phyloP scores from a whole-genome alignment of 768 basidiomycete genomes.

The Polyporus arcularius region DNA sequence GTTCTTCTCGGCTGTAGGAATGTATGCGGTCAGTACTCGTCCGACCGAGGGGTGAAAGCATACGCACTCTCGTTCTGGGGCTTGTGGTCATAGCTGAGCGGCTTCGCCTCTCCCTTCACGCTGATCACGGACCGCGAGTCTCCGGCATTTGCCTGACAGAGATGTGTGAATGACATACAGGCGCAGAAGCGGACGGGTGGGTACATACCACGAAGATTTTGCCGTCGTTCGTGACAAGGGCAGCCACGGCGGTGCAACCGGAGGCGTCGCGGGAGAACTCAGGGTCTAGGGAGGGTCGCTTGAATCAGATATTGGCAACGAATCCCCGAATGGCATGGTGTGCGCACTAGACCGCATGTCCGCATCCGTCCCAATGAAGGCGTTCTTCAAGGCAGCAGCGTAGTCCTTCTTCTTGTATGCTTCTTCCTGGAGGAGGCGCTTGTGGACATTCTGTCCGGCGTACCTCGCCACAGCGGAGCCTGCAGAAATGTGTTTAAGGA shows the following conservation, averaged over 20 bases:
- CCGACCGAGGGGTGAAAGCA: constrained; percentile 1
- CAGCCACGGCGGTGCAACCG: constrained; percentile 94
- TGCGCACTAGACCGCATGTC: constrained; percentile 80
- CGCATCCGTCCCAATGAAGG: constrained; percentile 94
- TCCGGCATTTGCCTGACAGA: constrained; percentile 87
- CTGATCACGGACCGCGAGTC: constrained; percentile 92
- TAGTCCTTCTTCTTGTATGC: constrained; percentile 72
- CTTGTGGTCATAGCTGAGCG: constrained; percentile 94
- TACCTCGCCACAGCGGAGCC: constrained; percentile 85
- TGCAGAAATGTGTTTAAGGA: constrained; percentile 30
- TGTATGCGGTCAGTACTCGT: constrained; percentile 10
- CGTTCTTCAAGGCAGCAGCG: constrained; percentile 76
- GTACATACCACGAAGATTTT: constrained; percentile 77
- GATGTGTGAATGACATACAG: not conserved
- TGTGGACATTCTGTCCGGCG: constrained; percentile 83
- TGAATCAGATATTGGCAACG: constrained; percentile 17
- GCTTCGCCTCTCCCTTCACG: constrained; percentile 81
- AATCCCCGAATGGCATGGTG: not conserved
- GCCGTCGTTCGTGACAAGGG: constrained; percentile 73
- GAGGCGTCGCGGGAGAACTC: constrained; percentile 89
- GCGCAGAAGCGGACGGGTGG: not conserved
- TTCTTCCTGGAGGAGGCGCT: constrained; percentile 71
- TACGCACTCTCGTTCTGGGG: constrained; percentile 80
- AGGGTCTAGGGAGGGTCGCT: constrained; percentile 55
- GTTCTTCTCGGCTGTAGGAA: constrained; percentile 66